phyloP scores from a whole-genome alignment of 805 yeast species.

The Candida easanensis region DNA sequence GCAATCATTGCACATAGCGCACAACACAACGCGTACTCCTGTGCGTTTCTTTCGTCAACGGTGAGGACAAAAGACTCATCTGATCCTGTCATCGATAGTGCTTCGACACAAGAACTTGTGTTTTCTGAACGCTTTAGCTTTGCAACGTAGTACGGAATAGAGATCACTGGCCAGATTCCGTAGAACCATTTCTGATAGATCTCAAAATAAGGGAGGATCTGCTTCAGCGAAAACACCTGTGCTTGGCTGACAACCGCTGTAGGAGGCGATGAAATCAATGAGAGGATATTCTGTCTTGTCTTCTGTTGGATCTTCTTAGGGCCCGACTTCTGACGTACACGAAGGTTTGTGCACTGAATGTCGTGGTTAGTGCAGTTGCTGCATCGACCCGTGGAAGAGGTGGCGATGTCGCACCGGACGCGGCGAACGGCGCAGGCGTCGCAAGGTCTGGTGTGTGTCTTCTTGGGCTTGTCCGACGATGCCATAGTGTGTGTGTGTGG shows the following conservation, averaged over 20 bases:
- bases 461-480: constrained; percentile 1
- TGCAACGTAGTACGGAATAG: constrained; percentile 17
- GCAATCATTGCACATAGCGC: constrained; percentile 25
- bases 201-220: constrained; percentile 23
- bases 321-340: constrained; percentile 26
- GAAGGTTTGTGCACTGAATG: constrained; percentile 23
- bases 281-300: constrained; percentile 20
- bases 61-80: constrained; percentile 3
- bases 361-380: constrained; percentile 24
- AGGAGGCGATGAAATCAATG: constrained; percentile 4
- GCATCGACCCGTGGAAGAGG: constrained; percentile 16
- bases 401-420: constrained; percentile 24
- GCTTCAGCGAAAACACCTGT: constrained; percentile 16
- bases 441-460: constrained; percentile 22
- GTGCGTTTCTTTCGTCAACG: constrained; percentile 12
- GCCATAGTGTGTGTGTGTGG: too few species aligned
- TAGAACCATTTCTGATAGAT: constrained; percentile 28
- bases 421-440: constrained; percentile 29
- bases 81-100: constrained; percentile 8
- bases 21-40: constrained; percentile 22
- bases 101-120: constrained; percentile 3
- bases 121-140: constrained; percentile 8
- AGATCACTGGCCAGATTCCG: constrained; percentile 26
- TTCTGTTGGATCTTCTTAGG: constrained; percentile 25
- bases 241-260: background rate